Evolutionary conservation across 768 basidiomycete species (phyloP).

Genomic region (Leccinum variicolor): DNA sequence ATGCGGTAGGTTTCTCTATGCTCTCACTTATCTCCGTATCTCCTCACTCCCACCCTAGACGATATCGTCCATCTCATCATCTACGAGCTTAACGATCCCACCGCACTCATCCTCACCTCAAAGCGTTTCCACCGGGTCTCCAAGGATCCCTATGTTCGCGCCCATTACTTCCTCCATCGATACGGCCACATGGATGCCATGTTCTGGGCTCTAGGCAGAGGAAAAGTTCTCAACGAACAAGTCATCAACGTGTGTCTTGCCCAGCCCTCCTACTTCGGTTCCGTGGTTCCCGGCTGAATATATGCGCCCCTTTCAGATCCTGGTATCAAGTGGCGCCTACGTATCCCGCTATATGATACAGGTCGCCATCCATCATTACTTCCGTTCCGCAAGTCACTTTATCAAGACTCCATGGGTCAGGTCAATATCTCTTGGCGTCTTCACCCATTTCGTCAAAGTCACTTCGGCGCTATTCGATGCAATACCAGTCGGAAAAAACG

Average conservation of each 20-base stretch:
- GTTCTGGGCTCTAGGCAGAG: conserved; percentile 72
- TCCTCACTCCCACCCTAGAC: conserved; percentile 30
- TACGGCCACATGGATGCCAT: conserved; percentile 69
- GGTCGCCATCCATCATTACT: conserved; percentile 76
- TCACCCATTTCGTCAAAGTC: conserved; percentile 59
- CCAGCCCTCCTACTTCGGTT: conserved; percentile 17
- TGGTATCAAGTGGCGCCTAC: conserved; percentile 72
- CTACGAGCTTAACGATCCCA: conserved; percentile 67
- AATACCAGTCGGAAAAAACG: conserved; percentile 66
- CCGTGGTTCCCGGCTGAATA: conserved; percentile 19
- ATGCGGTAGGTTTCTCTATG: conserved; percentile 49
- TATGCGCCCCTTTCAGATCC: conserved; percentile 47
- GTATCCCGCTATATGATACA: conserved; percentile 78
- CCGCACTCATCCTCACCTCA: conserved; percentile 52
- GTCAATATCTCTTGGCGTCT: conserved; percentile 55
- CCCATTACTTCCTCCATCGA: conserved; percentile 73
- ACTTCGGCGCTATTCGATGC: conserved; percentile 59
- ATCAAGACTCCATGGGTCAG: conserved; percentile 76
- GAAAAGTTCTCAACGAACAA: conserved; percentile 57
- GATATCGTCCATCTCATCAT: conserved; percentile 74
- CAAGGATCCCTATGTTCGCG: conserved; percentile 71
- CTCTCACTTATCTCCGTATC: conserved; percentile 3
- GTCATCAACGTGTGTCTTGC: conserved; percentile 62
- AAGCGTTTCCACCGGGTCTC: conserved; percentile 61
- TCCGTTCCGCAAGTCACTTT: conserved; percentile 67